Base-by-base conservation (phyloP, 2,329 filamentous ascomycete species). In the Colletotrichum tamarilloi region DNA sequence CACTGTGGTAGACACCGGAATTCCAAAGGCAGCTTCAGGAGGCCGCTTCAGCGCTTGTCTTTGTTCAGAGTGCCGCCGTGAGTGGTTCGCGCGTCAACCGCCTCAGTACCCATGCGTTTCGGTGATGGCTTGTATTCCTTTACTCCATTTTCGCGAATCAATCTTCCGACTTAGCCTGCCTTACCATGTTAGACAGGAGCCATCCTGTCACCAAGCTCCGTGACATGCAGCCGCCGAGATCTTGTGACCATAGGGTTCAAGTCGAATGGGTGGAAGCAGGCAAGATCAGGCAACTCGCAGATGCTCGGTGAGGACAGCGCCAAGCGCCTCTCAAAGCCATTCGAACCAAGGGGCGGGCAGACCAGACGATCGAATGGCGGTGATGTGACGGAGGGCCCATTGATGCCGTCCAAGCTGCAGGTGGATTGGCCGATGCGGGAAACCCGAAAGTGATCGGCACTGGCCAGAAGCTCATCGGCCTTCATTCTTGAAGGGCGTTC, bases 351-450 rank as follows among this genome's bases (percentile, higher is more conserved):
- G 62, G 55, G 46, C 53, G 49, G 32, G 60, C 55, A 68, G 55
- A 59, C 38, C 32, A 69, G 55, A 59, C 52, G 52, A 42, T 68
- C 58, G 65, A 30, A 62, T 53, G 30, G 52, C 55, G 58, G 35
- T 62, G 65, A 58, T 63, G 65, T 60, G 70, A 56, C 28, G 58
- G 52, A 24, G 66, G 67, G 66, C 42, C 59, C 53, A 53, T 72
- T 38, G 65, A 53, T 53, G 28, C 26, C 22, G 66, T 53, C n/a
- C 38, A 53, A 42, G 58, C 52, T 30, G 59, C 26, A 22, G 59
- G 32, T 68, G 70, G 70, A 64, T 73, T 74, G 71, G 67, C 67
- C 49, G 62, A 72, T n/a, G 71, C 57, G 67, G 62, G 67, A 72
- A 66, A 67, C 64, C 71, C 71, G 67, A 74, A 42, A 52, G 62